phyloP scores from a whole-genome alignment of 106 monocot species.

The Phalaenopsis equestris region DNA sequence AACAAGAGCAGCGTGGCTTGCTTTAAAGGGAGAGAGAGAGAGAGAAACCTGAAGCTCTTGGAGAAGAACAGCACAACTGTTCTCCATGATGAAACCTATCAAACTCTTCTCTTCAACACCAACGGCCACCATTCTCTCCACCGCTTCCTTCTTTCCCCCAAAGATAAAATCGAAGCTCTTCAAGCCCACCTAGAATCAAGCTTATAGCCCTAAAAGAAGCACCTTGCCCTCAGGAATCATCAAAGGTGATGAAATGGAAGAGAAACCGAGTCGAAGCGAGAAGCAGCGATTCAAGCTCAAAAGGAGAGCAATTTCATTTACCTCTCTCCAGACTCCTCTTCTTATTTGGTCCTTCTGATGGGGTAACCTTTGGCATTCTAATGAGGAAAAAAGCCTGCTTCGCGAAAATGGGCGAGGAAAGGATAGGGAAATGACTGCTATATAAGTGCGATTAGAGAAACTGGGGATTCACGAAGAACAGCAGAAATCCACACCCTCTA shows the following conservation, averaged over 20 bases:
- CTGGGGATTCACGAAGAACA: no score
- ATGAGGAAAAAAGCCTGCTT: no score
- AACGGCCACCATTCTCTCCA: conserved; percentile 27
- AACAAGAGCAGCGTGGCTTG: background rate
- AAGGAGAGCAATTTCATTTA: background rate
- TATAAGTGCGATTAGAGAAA: no score
- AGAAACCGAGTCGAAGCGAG: background rate
- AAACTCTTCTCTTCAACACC: conserved; percentile 20
- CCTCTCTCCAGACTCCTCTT: background rate
- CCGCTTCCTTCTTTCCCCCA: background rate
- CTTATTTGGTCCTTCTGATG: no score
- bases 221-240: background rate
- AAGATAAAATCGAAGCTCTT: background rate
- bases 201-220: background rate
- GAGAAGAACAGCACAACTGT: conserved; percentile 62
- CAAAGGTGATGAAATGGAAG: background rate
- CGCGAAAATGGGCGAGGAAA: no score
- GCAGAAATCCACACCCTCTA: no score
- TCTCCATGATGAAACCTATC: conserved; percentile 36
- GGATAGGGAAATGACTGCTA: no score
- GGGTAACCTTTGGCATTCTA: no score
- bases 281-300: background rate
- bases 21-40: conserved; percentile 14
- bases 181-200: background rate
- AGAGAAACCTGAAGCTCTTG: conserved; percentile 71